Conservation (phyloP, 768 basidiomycete genomes). For the Agaricus subrufescens region DNA sequence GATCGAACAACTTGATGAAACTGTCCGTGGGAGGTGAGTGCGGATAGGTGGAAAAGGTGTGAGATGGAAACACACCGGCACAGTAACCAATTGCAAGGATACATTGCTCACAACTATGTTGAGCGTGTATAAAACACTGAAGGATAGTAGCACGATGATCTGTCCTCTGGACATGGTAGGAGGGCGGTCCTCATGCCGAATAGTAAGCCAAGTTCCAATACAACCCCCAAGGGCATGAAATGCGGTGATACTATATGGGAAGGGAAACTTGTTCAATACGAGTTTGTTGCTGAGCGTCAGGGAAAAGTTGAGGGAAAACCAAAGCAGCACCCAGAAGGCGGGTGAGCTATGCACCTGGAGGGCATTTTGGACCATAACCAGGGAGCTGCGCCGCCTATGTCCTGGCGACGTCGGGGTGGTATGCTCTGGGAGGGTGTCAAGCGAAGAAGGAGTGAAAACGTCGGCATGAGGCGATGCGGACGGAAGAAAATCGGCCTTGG, state of each 20-base stretch:
- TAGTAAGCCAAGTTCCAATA: constrained; percentile 68
- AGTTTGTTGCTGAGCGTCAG: constrained; percentile 96
- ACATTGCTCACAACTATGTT: constrained; percentile 96
- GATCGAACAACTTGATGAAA: constrained; percentile 98
- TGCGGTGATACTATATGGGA: constrained; percentile 93
- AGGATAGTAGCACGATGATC: constrained; percentile 63
- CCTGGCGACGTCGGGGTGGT: neutral
- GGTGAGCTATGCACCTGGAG: constrained; percentile 16
- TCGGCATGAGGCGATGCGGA: no score
- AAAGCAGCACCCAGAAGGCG: constrained; percentile 64
- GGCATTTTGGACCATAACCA: neutral
- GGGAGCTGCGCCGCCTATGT: neutral
- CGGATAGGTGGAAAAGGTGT: neutral
- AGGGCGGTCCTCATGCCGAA: constrained; percentile 25
- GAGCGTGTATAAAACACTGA: constrained; percentile 87
- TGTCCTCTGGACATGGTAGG: constrained; percentile 44
- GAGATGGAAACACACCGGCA: constrained; percentile 58
- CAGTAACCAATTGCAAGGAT: constrained; percentile 82
- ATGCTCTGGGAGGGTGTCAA: constrained; percentile 6
- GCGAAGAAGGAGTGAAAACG: neutral
- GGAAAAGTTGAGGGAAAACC: constrained; percentile 87
- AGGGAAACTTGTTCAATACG: constrained; percentile 88
- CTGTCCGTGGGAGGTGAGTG: constrained; percentile 31
- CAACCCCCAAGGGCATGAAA: constrained; percentile 85
- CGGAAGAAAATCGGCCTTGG: neutral